phyloP scores from a whole-genome alignment of 163 green algal genomes.

The Scenedesmus sp. region DNA sequence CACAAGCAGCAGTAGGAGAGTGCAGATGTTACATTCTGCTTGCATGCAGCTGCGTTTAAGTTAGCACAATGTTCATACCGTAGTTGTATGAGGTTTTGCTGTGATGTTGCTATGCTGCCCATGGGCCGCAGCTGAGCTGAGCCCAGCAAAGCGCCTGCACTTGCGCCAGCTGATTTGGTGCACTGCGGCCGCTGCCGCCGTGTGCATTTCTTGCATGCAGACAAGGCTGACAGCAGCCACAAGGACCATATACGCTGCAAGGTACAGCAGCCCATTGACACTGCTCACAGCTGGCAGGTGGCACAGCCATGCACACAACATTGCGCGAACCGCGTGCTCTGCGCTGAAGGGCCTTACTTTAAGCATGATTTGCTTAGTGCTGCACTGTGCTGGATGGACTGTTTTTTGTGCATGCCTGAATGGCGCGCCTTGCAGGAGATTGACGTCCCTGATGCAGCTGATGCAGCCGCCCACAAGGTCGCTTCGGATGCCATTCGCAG shows the following conservation, averaged over 20 bases:
- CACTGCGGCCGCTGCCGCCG: neutral
- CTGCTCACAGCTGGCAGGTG: neutral
- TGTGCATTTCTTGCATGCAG: neutral
- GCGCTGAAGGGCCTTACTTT: neutral
- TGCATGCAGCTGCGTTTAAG: neutral
- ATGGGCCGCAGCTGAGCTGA: neutral
- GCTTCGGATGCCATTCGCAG: neutral
- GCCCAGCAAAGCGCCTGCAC: neutral
- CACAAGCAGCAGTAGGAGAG: neutral
- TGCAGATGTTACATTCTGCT: neutral
- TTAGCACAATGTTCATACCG: neutral
- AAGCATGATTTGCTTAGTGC: neutral
- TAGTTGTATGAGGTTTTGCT: neutral
- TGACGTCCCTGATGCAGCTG: slow-evolving; percentile 23
- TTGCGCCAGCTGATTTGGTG: neutral
- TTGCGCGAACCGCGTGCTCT: neutral
- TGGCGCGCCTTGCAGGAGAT: slow-evolving; percentile 15
- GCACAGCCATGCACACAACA: neutral
- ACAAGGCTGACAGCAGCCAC: neutral
- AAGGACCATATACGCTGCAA: neutral
- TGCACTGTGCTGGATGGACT: neutral
- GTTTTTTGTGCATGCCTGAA: neutral
- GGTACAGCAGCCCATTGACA: neutral
- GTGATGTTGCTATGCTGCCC: neutral
- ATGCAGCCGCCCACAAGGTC: neutral